Base-by-base conservation (phyloP, 2,329 filamentous ascomycete species). In the Neocatenulostroma microsporum region DNA sequence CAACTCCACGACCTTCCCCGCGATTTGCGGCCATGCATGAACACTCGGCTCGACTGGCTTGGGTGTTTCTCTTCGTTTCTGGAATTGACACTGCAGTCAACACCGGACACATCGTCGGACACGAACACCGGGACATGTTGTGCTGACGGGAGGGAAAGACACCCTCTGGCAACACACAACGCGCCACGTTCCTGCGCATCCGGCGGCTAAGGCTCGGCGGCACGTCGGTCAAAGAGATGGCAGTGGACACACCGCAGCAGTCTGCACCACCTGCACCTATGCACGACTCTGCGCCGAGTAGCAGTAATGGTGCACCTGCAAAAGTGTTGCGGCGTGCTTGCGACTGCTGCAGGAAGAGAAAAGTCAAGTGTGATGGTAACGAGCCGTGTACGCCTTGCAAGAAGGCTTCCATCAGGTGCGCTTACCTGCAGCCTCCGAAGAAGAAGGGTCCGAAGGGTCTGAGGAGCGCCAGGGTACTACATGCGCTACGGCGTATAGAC, bases 391-490 rank as follows among this genome's bases (percentile, higher is more conserved):
- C 42, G 11, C 57, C 57, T 13, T 60, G 57, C 40, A 50, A 48
- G 36, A 60, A 60, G 42, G 56, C 57, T 3, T 39, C 46, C 6
- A 57, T 60, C 30, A 42, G 52, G 42, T 60, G 57, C 41, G 55
- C 55, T 27, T 60, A 60, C 37, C 47, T 60, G 7, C 54, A 58
- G 34, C 49, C 54, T 17, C 51, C 56, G 8, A 57, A 56, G 47
- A 60, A 60, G 51, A 60, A 60, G 37, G 57, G 57, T 2, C 57
- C 57, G 5, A 60, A 60, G 30, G 56, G 57, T 8, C 37, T 60
- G 40, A 41, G 57, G 17, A 57, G 54, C 39, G 54, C 54, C 5
- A 43, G 53, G 27, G 57, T 60, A 12, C 40, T 60, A 14, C 55
- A 58, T 43, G 56, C 54, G 4, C 36, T 60, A 26, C 49, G 57